Percentiles rank a stretch among this genome's conserved stretches.
Evolutionary conservation across 202 grass and related monocot genomes (phyloP).

Genomic region (Tripidium arundinaceum): DNA sequence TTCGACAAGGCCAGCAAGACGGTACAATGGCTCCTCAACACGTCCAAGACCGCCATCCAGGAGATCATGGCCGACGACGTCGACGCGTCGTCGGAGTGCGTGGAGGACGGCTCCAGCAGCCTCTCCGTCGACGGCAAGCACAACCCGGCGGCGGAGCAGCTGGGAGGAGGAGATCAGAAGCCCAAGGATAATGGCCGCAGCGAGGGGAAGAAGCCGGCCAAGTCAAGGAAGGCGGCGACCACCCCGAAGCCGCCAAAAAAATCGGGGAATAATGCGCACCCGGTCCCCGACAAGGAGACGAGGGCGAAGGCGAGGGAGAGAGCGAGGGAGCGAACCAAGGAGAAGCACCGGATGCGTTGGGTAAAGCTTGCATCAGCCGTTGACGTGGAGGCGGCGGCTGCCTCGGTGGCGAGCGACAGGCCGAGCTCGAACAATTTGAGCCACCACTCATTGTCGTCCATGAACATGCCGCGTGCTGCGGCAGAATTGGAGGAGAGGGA

Average conservation of each 20-base stretch:
- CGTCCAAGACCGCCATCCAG: constrained; percentile 67
- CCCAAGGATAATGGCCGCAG: constrained; percentile 5
- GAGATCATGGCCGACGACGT: constrained; percentile 54
- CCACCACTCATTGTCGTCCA: constrained; percentile 31
- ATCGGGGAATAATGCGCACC: constrained; percentile 22
- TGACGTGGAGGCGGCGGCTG: constrained; percentile 20
- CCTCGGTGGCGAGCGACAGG: constrained; percentile 6
- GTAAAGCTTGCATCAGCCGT: constrained; percentile 54
- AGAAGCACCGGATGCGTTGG: constrained; percentile 65
- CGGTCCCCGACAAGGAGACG: constrained; percentile 59
- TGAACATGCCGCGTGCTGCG: constrained; percentile 28
- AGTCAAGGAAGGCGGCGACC: constrained; percentile 29
- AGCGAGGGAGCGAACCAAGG: constrained; percentile 78
- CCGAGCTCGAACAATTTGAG: constrained; percentile 32
- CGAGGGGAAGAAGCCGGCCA: constrained; percentile 43
- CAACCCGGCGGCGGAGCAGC: constrained; percentile 10
- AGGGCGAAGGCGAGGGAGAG: constrained; percentile 79
- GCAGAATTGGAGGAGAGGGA: constrained; percentile 59
- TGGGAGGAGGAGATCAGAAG: constrained; percentile 15
- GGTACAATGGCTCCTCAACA: constrained; percentile 91
- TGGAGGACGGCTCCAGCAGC: constrained; percentile 54
- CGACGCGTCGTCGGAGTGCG: constrained; percentile 56
- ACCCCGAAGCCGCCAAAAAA: constrained; percentile 43
- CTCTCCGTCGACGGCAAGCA: constrained; percentile 57
- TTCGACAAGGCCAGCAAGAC: constrained; percentile 98